These are phyloP conservation scores for Gilbertella persicaria DNA, from an alignment of 371 early-diverging fungal species.

Conservation along the genomic window DNA sequence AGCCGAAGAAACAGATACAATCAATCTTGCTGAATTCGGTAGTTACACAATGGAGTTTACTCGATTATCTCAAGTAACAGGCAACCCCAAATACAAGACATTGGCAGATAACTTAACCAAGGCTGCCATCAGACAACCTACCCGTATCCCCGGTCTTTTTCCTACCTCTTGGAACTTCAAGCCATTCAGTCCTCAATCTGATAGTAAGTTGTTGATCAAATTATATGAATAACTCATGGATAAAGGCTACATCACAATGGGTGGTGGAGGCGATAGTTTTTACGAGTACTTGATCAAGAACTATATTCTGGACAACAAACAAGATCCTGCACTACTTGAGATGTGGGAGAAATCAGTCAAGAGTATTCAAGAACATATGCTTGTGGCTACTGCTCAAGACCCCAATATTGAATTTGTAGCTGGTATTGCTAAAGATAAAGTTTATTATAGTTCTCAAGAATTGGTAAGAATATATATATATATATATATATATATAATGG, in stretches of 20 bases:
- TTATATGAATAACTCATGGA: background rate
- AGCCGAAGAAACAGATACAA: conserved; percentile 9
- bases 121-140: conserved; percentile 29
- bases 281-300: conserved; percentile 82
- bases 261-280: conserved; percentile 80
- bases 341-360: conserved; percentile 40
- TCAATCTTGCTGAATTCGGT: conserved; percentile 77
- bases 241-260: conserved; percentile 39
- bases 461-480: conserved; percentile 20
- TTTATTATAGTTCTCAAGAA: conserved; percentile 28
- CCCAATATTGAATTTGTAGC: conserved; percentile 40
- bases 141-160: conserved; percentile 56
- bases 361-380: conserved; percentile 46
- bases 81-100: conserved; percentile 56
- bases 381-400: conserved; percentile 28
- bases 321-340: conserved; percentile 29
- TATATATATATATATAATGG: background rate
- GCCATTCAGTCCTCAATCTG: conserved; percentile 27
- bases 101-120: conserved; percentile 54
- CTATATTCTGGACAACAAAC: conserved; percentile 56
- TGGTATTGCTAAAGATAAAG: conserved; percentile 20
- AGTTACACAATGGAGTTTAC: conserved; percentile 86
- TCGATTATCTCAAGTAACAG: conserved; percentile 70
- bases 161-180: conserved; percentile 37
- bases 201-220: conserved; percentile 11